phyloP scores from a whole-genome alignment of 805 yeast genomes.

The Jamesozyma hellenica region DNA sequence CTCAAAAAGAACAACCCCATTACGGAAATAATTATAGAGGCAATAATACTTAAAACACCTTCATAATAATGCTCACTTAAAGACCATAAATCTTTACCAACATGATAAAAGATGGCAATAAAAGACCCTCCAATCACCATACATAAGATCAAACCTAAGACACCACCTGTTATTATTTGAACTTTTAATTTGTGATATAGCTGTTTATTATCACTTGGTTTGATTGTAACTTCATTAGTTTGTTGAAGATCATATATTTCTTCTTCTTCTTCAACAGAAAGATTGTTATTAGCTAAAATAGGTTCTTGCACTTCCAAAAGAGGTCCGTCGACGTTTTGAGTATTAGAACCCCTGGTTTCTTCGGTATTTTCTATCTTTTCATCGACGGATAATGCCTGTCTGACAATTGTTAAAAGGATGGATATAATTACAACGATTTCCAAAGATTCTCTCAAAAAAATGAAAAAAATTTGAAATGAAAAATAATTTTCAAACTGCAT shows the following conservation, averaged over 20 bases:
- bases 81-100: slow-evolving; percentile 83
- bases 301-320: not conserved
- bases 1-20: slow-evolving; percentile 83
- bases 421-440: slow-evolving; percentile 72
- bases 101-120: slow-evolving; percentile 56
- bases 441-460: slow-evolving; percentile 60
- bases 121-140: slow-evolving; percentile 63
- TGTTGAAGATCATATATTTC: slow-evolving; percentile 16
- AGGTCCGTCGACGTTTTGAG: not conserved
- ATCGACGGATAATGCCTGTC: slow-evolving; percentile 41
- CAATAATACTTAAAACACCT: slow-evolving; percentile 68
- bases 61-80: slow-evolving; percentile 85
- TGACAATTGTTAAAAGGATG: slow-evolving; percentile 59
- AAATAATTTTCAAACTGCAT: slow-evolving; percentile 40
- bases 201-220: slow-evolving; percentile 12
- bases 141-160: slow-evolving; percentile 60
- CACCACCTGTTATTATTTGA: slow-evolving; percentile 80
- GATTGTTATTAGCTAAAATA: not conserved
- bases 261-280: slow-evolving; percentile 20
- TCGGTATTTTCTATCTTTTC: slow-evolving; percentile 16
- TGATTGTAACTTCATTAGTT: slow-evolving; percentile 2
- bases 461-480: slow-evolving; percentile 65
- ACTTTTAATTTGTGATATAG: slow-evolving; percentile 40
- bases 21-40: slow-evolving; percentile 66
- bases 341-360: not conserved